Percentiles rank a stretch among this genome's conserved stretches.
Evolutionary conservation across 2,329 filamentous ascomycete species (phyloP).

Genomic region (Drechmeria coniospora): DNA sequence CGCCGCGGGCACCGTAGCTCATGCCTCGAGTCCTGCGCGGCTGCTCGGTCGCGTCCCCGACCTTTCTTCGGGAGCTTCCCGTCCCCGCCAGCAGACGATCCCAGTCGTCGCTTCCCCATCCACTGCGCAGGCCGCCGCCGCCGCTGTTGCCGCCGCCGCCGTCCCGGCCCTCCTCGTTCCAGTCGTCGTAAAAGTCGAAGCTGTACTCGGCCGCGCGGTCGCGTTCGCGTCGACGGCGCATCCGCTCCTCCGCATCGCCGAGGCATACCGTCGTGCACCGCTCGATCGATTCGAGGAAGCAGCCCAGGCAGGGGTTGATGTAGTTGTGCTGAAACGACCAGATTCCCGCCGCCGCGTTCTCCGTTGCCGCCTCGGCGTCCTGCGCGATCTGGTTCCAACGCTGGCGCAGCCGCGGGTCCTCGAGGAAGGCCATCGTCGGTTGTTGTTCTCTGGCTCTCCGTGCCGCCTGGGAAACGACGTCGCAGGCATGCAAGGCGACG

Average conservation of each 20-base stretch:
- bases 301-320: slow-evolving; percentile 63
- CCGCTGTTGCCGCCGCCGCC: slow-evolving; percentile 29
- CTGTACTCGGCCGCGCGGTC: slow-evolving; percentile 59
- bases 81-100: slow-evolving; percentile 66
- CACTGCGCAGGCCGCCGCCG: slow-evolving; percentile 43
- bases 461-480: too few relatives aligned
- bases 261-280: slow-evolving; percentile 58
- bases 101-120: slow-evolving; percentile 73
- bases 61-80: slow-evolving; percentile 27
- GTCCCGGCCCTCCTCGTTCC: slow-evolving; percentile 49
- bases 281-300: slow-evolving; percentile 49
- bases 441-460: too few relatives aligned
- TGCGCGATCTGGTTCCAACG: slow-evolving; percentile 87
- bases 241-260: slow-evolving; percentile 58
- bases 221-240: slow-evolving; percentile 51
- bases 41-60: slow-evolving; percentile 33
- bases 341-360: slow-evolving; percentile 79
- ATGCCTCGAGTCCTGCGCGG: slow-evolving; percentile 64
- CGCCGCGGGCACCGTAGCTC: slow-evolving; percentile 68
- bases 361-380: slow-evolving; percentile 79
- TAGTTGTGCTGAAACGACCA: slow-evolving; percentile 82
- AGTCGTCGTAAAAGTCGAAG: slow-evolving; percentile 98
- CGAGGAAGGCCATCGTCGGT: slow-evolving; percentile 41
- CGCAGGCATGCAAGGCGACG: too few relatives aligned
- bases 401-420: slow-evolving; percentile 81